Evolutionary conservation across 495 filamentous ascomycete genomes (phyloP).

Genomic region (Penicillium atrosanguineum): DNA sequence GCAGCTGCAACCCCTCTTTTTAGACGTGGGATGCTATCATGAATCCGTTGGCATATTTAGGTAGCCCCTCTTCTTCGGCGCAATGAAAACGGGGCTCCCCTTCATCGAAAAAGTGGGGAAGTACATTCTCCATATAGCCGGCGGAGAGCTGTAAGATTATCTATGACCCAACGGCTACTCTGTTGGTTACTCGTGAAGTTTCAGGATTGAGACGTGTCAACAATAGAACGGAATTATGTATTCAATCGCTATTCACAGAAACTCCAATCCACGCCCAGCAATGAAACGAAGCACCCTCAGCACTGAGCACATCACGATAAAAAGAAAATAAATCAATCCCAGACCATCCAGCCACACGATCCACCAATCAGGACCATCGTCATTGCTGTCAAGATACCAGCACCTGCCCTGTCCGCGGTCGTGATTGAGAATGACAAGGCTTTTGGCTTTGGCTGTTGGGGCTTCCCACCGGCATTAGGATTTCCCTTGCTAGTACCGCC

Average conservation of each 20-base stretch:
- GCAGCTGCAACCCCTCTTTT: constrained; percentile 9
- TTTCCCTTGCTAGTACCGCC: constrained; percentile 78
- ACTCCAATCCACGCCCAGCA: constrained; percentile 1
- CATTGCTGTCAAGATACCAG: constrained; percentile 33
- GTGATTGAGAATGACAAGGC: constrained; percentile 20
- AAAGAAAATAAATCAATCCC: constrained; percentile 21
- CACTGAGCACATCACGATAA: background rate
- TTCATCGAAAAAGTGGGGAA: constrained; percentile 1
- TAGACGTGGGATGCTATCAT: background rate
- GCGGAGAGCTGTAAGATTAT: background rate
- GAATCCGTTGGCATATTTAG: background rate
- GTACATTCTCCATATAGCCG: constrained; percentile 1
- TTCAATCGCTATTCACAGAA: constrained; percentile 18
- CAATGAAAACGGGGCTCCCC: background rate
- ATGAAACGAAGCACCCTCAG: background rate
- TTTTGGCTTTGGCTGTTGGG: constrained; percentile 9
- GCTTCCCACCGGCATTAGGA: constrained; percentile 55
- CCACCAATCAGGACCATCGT: constrained; percentile 28
- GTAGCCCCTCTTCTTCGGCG: background rate
- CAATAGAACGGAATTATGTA: background rate
- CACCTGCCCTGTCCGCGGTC: constrained; percentile 31
- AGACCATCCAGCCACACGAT: constrained; percentile 31
- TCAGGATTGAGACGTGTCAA: background rate
- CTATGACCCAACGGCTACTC: background rate
- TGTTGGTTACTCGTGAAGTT: background rate